Conservation (phyloP, 805 yeast species). For the Ogataea glucozyma region DNA sequence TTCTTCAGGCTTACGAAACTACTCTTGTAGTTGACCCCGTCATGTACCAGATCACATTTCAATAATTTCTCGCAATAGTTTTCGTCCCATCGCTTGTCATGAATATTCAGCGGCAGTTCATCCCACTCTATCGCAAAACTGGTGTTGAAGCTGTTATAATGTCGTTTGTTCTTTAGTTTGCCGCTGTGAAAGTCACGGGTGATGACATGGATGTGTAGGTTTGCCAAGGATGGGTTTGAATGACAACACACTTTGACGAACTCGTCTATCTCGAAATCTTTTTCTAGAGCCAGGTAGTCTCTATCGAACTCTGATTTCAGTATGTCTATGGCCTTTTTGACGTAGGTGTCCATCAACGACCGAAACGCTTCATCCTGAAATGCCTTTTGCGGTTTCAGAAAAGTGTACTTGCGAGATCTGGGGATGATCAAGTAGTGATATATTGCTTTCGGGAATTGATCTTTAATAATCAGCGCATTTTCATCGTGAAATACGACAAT, state of each 20-base stretch:
- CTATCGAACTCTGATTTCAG: conserved; percentile 17
- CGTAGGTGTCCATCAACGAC: conserved; percentile 33
- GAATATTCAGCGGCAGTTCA: conserved; percentile 45
- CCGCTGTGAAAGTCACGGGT: conserved; percentile 61
- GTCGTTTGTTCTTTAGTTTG: conserved; percentile 58
- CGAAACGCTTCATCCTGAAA: conserved; percentile 40
- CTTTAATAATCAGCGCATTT: conserved; percentile 56
- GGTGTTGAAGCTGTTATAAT: conserved; percentile 72
- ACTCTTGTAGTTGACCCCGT: conserved; percentile 40
- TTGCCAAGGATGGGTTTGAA: conserved; percentile 65
- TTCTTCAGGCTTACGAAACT: conserved; percentile 44
- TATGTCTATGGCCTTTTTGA: conserved; percentile 38
- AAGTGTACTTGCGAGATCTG: conserved; percentile 41
- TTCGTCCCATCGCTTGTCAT: conserved; percentile 45
- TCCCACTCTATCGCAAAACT: conserved; percentile 60
- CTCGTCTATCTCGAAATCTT: conserved; percentile 21
- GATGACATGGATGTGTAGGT: conserved; percentile 73
- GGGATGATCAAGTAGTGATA: conserved; percentile 67
- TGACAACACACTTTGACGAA: conserved; percentile 63
- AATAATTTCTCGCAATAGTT: conserved; percentile 25
- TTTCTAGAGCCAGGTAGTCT: conserved; percentile 16
- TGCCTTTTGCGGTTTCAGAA: conserved; percentile 52
- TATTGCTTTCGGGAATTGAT: conserved; percentile 61
- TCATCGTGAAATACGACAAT: conserved; percentile 50
- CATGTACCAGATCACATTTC: conserved; percentile 41